These are phyloP conservation scores for Mollisia scopiformis DNA, from an alignment of 2,329 filamentous ascomycete species.

Conservation along the genomic window DNA sequence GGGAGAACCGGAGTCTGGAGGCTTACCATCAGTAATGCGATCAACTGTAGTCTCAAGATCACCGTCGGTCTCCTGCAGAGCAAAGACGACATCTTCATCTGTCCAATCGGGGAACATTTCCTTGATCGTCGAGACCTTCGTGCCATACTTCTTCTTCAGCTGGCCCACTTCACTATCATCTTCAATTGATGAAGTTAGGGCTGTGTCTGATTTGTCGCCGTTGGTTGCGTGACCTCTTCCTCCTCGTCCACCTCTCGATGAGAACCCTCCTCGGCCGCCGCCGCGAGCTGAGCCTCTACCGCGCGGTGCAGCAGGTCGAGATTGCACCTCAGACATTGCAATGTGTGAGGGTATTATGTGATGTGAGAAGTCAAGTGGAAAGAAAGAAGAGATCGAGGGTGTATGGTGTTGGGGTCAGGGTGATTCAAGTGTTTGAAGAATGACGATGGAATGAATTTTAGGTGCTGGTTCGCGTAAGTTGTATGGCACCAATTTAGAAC, in stretches of 20 bases:
- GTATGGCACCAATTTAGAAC: constrained; percentile 11
- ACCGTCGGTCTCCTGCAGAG: constrained; percentile 84
- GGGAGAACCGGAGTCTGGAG: not conserved
- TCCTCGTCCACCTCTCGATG: constrained; percentile 71
- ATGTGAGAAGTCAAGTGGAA: constrained; percentile 24
- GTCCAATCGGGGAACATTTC: constrained; percentile 97
- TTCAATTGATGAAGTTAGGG: constrained; percentile 64
- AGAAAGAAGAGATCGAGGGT: constrained; percentile 19
- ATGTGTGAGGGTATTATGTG: constrained; percentile 23
- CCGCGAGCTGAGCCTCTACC: constrained; percentile 90
- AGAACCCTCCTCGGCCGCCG: constrained; percentile 79
- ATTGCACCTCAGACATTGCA: constrained; percentile 90
- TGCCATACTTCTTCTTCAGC: constrained; percentile 86
- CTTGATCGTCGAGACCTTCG: constrained; percentile 79
- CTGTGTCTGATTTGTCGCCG: constrained; percentile 66
- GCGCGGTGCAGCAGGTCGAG: constrained; percentile 80
- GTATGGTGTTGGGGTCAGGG: constrained; percentile 15
- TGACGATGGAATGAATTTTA: constrained; percentile 17
- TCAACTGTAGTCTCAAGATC: constrained; percentile 76
- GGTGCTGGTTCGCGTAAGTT: constrained; percentile 9
- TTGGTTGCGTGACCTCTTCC: constrained; percentile 69
- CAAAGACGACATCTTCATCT: constrained; percentile 91
- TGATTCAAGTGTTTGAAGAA: constrained; percentile 20
- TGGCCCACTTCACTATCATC: constrained; percentile 91
- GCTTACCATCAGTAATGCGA: constrained; percentile 77